phyloP scores from a whole-genome alignment of 495 filamentous ascomycete species.

The Daldinia childiae region DNA sequence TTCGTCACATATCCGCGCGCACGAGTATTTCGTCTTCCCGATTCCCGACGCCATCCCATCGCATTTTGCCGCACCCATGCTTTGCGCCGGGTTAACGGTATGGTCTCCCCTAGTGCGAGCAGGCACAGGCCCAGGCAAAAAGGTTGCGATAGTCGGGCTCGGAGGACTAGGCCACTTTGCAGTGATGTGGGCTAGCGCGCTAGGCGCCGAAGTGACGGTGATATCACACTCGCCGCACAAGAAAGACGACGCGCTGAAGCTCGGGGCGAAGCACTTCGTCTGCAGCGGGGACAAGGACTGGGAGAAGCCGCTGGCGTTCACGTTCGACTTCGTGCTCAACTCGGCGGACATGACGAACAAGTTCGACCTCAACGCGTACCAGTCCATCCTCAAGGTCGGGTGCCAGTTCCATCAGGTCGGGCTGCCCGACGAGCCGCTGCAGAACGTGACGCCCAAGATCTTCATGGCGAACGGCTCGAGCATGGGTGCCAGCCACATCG shows the following conservation, averaged over 20 bases:
- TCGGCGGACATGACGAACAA: constrained; percentile 72
- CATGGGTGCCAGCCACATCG: constrained; percentile 75
- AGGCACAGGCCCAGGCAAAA: constrained; percentile 71
- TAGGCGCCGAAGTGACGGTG: constrained; percentile 73
- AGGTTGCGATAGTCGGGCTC: constrained; percentile 74
- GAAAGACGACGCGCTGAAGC: constrained; percentile 65
- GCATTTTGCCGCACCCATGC: constrained; percentile 75
- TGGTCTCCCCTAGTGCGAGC: constrained; percentile 73
- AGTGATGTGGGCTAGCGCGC: constrained; percentile 66
- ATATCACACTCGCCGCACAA: constrained; percentile 71
- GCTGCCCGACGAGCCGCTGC: constrained; percentile 72
- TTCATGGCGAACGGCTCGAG: constrained; percentile 71
- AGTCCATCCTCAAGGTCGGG: constrained; percentile 73
- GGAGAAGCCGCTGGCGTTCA: constrained; percentile 64
- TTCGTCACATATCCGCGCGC: constrained; percentile 71
- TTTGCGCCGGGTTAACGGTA: constrained; percentile 80
- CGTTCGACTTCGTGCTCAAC: constrained; percentile 80
- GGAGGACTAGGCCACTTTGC: constrained; percentile 79
- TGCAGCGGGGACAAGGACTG: constrained; percentile 72
- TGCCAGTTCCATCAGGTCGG: constrained; percentile 80
- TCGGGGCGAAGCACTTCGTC: constrained; percentile 74
- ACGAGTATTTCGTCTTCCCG: constrained; percentile 79
- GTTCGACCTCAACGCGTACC: constrained; percentile 71
- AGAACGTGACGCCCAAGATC: constrained; percentile 67
- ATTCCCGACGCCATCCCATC: constrained; percentile 74